A percentile compares a stretch with the other conserved stretches of the same genome.
These are phyloP conservation scores for Nicotiana tabacum DNA, from an alignment of 257 asterid genomes.

Conservation along the genomic window DNA sequence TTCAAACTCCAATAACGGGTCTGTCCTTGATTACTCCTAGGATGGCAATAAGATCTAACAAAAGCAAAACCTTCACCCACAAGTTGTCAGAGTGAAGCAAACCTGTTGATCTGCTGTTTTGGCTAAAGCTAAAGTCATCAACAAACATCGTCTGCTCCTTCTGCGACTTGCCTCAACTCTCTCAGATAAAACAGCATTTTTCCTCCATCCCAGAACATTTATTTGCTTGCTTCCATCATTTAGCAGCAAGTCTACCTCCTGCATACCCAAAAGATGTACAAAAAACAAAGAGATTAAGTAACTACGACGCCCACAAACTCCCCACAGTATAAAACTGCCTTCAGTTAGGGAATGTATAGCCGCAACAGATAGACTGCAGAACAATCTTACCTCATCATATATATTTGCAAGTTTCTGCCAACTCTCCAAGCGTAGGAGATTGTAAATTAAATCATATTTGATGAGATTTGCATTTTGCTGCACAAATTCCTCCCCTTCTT, in stretches of 20 bases:
- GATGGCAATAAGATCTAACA: constrained; percentile 8
- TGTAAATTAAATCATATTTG: constrained; percentile 89
- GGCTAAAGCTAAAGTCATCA: constrained; percentile 93
- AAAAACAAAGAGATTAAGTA: neutral
- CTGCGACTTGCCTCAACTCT: constrained; percentile 99
- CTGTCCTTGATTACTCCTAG: neutral
- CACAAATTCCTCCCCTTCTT: constrained; percentile 92
- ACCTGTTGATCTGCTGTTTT: constrained; percentile 84
- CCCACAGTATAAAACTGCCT: constrained; percentile 2
- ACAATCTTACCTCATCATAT: constrained; percentile 75
- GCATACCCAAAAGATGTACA: constrained; percentile 20
- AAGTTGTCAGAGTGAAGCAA: constrained; percentile 20
- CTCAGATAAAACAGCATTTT: constrained; percentile 57
- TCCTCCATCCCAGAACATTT: constrained; percentile 88
- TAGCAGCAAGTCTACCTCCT: constrained; percentile 98
- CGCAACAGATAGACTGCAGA: constrained; percentile 19
- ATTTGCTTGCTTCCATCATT: constrained; percentile 99
- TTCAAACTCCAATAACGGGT: neutral
- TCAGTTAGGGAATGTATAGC: neutral
- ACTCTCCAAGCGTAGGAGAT: constrained; percentile 86
- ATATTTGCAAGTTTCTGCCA: constrained; percentile 97
- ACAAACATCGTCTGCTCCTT: constrained; percentile 92
- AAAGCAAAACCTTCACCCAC: constrained; percentile 11
- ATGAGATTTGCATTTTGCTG: constrained; percentile 79
- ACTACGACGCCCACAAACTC: neutral